Evolutionary conservation across 2,329 filamentous ascomycete genomes (phyloP), one percentile per base, ranked within the genome.

Genomic region (Xylaria sp.): DNA sequence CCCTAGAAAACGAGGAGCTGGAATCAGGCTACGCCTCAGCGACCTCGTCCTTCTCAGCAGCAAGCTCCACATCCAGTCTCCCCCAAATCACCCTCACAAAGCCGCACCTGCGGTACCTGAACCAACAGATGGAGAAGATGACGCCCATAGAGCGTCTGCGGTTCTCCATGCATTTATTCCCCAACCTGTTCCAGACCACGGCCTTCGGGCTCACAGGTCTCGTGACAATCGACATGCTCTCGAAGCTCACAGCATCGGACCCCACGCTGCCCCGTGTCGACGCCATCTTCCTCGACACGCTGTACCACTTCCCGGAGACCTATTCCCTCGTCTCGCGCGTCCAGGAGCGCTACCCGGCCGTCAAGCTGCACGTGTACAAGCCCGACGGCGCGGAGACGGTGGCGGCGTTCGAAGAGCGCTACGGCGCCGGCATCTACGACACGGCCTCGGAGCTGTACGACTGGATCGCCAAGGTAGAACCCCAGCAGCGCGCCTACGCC

Each of bases 391-490:
- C 88, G 76, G 87, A 91, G 65, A 94, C 87, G 0, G 86, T 88
- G 21, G 87, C 88, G 60, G 91, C 97, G 72, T 98, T 99, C 77
- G 92, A 93, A 79, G 84, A 87, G 70, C 91, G 89, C 76, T 93
- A 98, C 78, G 96, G 96, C 77, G 85, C 91, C 78, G 88, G 89
- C 73, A 84, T 98, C 57, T 99, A 94, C 90, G 92, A 97, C 79
- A 88, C 85, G 37, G 91, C 96, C 72, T 88, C 94, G 59, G 93
- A 98, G 77, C 88, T 95, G 77, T 99, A 99, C 82, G 96, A 99
- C 86, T 98, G 93, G 87, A 86, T 96, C 71, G 96, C 94, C 83
- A 99, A 99, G 85, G 96, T 99, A 58, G 96, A 99, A 85, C 96
- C 96, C 18, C 93, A 94, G 64, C 91, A 97, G 82, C 90, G 96